Conservation (phyloP, 2,329 filamentous ascomycete species). For the Endocalyx cinctus region DNA sequence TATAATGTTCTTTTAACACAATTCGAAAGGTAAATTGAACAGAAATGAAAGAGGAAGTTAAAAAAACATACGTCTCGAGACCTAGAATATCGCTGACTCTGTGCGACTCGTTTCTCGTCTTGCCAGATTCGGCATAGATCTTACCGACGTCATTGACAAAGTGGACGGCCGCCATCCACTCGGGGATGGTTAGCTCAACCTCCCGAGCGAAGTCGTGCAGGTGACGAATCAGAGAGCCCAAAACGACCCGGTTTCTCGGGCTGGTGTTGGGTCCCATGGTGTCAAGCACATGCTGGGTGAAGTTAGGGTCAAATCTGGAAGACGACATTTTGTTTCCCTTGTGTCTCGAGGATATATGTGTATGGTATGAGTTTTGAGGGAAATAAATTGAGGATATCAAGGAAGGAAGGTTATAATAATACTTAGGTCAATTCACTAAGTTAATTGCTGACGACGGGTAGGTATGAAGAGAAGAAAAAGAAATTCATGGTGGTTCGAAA, state of each 20-base stretch:
- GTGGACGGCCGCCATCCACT: conserved; percentile 72
- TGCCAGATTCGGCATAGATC: conserved; percentile 48
- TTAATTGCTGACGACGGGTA: too few species aligned
- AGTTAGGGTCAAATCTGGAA: conserved; percentile 65
- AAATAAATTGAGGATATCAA: too few species aligned
- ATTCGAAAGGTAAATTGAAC: too few species aligned
- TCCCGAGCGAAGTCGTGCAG: conserved; percentile 77
- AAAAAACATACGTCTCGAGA: conserved; percentile 58
- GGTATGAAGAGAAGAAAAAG: too few species aligned
- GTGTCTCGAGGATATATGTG: too few species aligned
- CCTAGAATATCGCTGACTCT: conserved; percentile 70
- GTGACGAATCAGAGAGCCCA: conserved; percentile 62
- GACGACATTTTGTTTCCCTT: too few species aligned
- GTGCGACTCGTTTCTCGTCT: conserved; percentile 69
- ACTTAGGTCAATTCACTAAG: too few species aligned
- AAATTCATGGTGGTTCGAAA: too few species aligned
- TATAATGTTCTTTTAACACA: neutral
- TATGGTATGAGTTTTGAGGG: neutral
- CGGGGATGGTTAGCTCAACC: conserved; percentile 69
- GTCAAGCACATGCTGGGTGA: conserved; percentile 69
- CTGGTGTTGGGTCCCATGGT: conserved; percentile 66
- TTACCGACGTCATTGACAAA: conserved; percentile 73
- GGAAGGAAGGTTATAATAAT: too few species aligned
- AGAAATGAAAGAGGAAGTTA: conserved; percentile 2
- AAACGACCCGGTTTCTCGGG: conserved; percentile 59